Conservation (phyloP, 1,284 basidiomycete species). For the Microbotryum silenes-acaulis region DNA sequence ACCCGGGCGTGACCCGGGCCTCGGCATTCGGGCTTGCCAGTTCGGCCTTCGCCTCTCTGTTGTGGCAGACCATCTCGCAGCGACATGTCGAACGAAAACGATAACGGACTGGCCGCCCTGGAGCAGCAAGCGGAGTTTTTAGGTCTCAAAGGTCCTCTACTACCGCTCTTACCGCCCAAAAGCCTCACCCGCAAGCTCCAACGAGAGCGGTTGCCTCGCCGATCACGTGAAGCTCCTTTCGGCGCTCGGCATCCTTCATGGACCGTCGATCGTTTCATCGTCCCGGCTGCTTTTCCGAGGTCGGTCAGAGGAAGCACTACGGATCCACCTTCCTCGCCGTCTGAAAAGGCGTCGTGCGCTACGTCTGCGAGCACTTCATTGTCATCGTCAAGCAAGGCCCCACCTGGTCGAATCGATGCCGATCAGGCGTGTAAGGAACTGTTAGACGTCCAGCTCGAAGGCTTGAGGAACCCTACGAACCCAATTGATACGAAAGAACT, state of each 20-base stretch:
- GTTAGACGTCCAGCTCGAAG: constrained; percentile 16
- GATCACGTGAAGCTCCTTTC: constrained; percentile 2
- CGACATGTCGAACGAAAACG: no score
- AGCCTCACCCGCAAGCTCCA: constrained; percentile 6
- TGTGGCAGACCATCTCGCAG: no score
- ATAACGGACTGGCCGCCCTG: no score
- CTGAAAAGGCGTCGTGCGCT: no score
- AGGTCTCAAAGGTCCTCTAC: neutral
- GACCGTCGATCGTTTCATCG: constrained; percentile 11
- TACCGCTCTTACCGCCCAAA: constrained; percentile 14
- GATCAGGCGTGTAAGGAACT: constrained; percentile 6
- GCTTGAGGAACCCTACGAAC: neutral
- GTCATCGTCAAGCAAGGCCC: no score
- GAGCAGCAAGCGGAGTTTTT: no score
- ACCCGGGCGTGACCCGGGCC: no score
- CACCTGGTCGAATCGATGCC: neutral
- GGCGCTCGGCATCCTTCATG: constrained; percentile 12
- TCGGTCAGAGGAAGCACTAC: constrained; percentile 8
- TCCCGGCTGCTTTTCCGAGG: constrained; percentile 29
- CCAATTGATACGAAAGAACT: constrained; percentile 5
- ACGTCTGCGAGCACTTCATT: no score
- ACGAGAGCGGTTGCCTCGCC: constrained; percentile 4
- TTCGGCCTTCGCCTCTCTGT: no score
- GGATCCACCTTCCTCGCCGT: neutral
- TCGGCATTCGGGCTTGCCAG: no score